These are phyloP conservation scores for Lomentospora prolificans DNA, from an alignment of 2,329 filamentous ascomycete genomes.

Conservation along the genomic window DNA sequence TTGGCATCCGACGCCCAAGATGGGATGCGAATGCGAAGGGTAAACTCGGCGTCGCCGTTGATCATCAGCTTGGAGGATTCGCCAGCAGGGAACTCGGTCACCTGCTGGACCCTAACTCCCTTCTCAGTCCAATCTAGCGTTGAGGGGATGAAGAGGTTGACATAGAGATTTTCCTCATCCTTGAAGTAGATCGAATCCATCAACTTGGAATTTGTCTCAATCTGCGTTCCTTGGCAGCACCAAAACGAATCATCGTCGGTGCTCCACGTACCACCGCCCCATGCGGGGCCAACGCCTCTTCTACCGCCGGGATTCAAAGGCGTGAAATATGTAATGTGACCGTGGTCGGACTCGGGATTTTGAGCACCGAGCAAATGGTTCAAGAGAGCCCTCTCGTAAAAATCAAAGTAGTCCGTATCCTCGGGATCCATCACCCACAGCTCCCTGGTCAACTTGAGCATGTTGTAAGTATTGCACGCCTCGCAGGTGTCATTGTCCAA, in stretches of 20 bases:
- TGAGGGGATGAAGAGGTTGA: slow-evolving; percentile 40
- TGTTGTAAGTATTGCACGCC: slow-evolving; percentile 46
- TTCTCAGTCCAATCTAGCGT: slow-evolving; percentile 31
- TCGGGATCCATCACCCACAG: slow-evolving; percentile 34
- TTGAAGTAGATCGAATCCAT: slow-evolving; percentile 43
- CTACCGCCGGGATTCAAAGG: slow-evolving; percentile 35
- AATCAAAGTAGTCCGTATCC: slow-evolving; percentile 37
- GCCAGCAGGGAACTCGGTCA: slow-evolving; percentile 29
- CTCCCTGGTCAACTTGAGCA: slow-evolving; percentile 44
- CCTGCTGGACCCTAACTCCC: slow-evolving; percentile 29
- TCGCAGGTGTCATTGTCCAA: slow-evolving; percentile 37
- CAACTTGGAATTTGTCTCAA: slow-evolving; percentile 44
- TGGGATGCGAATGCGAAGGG: slow-evolving; percentile 35
- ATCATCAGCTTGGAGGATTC: slow-evolving; percentile 31
- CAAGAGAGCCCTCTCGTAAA: slow-evolving; percentile 38
- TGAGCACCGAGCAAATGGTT: slow-evolving; percentile 43
- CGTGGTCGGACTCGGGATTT: slow-evolving; percentile 31
- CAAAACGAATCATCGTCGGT: slow-evolving; percentile 43
- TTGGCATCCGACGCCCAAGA: slow-evolving; percentile 30
- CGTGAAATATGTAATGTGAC: slow-evolving; percentile 44
- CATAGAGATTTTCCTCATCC: slow-evolving; percentile 30
- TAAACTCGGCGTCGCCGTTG: slow-evolving; percentile 21
- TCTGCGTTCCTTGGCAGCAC: slow-evolving; percentile 42
- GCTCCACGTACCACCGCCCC: slow-evolving; percentile 44
- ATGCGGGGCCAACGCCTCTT: slow-evolving; percentile 39